A percentile compares a stretch with the other conserved stretches of the same genome.
Evolutionary conservation across 23 red algal species (phyloP).

Genomic region (Gracilaria caudata): DNA sequence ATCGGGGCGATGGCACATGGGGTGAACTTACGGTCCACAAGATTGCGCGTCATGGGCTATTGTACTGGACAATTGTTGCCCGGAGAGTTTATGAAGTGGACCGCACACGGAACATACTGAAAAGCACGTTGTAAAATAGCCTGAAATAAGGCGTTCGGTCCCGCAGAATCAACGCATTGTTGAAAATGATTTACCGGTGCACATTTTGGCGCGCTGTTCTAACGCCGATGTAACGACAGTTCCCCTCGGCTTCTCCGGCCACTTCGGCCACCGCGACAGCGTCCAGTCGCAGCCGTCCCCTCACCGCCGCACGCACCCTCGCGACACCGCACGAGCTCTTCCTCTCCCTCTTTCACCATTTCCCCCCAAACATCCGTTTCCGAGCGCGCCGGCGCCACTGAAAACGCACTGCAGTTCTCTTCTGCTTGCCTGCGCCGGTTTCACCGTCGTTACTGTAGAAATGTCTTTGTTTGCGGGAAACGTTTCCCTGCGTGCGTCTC

Average conservation of each 20-base stretch:
- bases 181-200: conserved; percentile 29
- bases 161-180: neutral
- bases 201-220: conserved; percentile 23
- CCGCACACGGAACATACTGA: no score
- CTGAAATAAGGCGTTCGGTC: neutral
- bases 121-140: no score
- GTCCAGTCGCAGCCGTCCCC: neutral
- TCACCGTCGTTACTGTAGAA: conserved; percentile 8
- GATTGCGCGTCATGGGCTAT: no score
- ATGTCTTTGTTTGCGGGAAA: conserved; percentile 87
- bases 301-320: neutral
- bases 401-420: neutral
- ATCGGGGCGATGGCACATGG: no score
- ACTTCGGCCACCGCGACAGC: neutral
- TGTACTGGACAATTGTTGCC: no score
- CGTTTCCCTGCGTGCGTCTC: conserved; percentile 58
- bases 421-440: neutral
- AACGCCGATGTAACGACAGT: conserved; percentile 35
- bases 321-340: neutral
- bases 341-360: neutral
- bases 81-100: no score
- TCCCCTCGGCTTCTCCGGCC: neutral
- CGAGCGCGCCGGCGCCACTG: neutral
- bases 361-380: neutral
- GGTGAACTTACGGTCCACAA: no score